Conservation (phyloP, 208 protist species). For the Acanthamoeba triangularis region DNA sequence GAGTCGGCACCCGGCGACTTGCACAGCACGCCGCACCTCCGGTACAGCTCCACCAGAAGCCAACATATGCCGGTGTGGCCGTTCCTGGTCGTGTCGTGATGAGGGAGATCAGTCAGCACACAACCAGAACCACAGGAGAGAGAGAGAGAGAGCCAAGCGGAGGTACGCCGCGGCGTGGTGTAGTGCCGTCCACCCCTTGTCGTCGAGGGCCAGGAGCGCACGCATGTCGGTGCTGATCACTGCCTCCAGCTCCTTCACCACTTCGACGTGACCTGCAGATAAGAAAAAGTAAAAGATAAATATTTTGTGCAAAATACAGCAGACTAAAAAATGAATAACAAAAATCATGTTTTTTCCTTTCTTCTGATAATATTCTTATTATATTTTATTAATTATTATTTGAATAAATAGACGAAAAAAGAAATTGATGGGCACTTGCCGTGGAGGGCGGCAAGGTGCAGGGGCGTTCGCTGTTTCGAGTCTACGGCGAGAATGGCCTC, state of each 20-base stretch:
- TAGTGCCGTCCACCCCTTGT: constrained; percentile 22
- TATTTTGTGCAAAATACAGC: too few species aligned
- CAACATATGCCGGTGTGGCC: background rate
- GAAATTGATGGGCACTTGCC: background rate
- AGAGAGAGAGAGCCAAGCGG: background rate
- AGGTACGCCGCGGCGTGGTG: background rate
- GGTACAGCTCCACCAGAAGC: background rate
- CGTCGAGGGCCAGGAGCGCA: background rate
- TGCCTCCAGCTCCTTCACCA: background rate
- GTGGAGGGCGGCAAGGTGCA: background rate
- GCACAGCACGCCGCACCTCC: background rate
- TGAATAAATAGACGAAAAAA: background rate
- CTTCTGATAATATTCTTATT: too few species aligned
- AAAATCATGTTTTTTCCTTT: background rate
- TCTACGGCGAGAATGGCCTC: background rate
- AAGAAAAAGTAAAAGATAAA: background rate
- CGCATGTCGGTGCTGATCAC: background rate
- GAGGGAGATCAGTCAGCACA: background rate
- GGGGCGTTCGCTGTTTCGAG: background rate
- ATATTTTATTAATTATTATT: too few species aligned
- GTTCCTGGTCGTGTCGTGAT: background rate
- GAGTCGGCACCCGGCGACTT: background rate
- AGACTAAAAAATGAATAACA: too few species aligned
- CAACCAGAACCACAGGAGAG: background rate
- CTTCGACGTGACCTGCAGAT: background rate